Base-by-base conservation (phyloP, 1,284 basidiomycete genomes). In the Meripilus lineatus region DNA sequence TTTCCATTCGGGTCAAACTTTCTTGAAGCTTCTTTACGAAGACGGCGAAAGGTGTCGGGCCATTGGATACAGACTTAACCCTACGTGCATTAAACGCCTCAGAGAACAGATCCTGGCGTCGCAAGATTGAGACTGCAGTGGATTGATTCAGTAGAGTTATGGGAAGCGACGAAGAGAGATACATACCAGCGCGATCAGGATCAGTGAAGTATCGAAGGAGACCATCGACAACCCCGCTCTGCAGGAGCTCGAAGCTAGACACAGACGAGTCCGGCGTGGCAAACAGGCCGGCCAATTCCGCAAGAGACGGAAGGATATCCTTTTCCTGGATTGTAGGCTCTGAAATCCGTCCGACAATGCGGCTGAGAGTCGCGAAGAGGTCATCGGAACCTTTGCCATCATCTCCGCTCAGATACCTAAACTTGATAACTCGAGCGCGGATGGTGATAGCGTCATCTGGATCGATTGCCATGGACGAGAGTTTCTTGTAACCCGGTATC, bases 1-100 rank as follows among this genome's bases (percentile, higher is more conserved):
- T 83, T 61, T 97, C 93, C 76, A 95, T 86, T 51, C 92, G 73
- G 7, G 93, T 95, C 21, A 97, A 67, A 57, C 86, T 89, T 65
- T 97, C 94, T 62, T 97, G 94, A 34, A 97, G 64, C 50, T 94
- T 92, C 74, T 94, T 96, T 44, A 96, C 90, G 26, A 97, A 77
- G n/a, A 84, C 74, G 1, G 79, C 65, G 32, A 94, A 78, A 0
- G 93, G 83, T 0, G 81, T 81, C 54, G 80, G 80, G 3, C 61
- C 62, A 35, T 61, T 57, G 40, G 46, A 63, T 11, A 67, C 53
- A 2, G 65, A 66, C 49, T 75, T 76, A 13, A 70, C 63, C 46
- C 70, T 70, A 20, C 77, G 74, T 35, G 72, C 70, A 15, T 80
- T 75, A 56, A 94, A 86, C 3, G 82, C 78, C 42, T 90, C 83